Evolutionary conservation across 805 yeast genomes (phyloP).

Genomic region (Suhomyces kilbournensis): DNA sequence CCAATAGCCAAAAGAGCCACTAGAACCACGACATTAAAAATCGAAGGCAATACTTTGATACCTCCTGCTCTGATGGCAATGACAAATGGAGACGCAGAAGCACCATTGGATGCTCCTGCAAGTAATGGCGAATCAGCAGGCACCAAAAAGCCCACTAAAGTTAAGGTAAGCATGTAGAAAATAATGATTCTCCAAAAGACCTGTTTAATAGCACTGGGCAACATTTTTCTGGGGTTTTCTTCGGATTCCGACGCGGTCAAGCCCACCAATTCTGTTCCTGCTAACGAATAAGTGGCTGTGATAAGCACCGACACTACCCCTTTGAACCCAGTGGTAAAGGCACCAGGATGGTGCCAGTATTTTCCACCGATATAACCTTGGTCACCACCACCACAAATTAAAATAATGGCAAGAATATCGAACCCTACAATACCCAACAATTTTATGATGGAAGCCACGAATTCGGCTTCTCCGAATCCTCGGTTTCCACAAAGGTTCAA

Average conservation of each 20-base stretch:
- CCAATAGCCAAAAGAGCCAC: constrained; percentile 42
- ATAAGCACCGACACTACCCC: constrained; percentile 38
- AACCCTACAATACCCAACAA: constrained; percentile 40
- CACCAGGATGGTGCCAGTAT: constrained; percentile 37
- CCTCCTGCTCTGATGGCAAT: constrained; percentile 42
- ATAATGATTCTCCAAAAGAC: constrained; percentile 41
- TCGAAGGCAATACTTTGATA: constrained; percentile 40
- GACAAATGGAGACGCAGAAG: constrained; percentile 42
- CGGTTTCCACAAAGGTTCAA: constrained; percentile 34
- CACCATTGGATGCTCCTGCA: constrained; percentile 21
- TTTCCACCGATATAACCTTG: constrained; percentile 37
- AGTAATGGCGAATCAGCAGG: constrained; percentile 28
- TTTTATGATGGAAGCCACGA: constrained; percentile 33
- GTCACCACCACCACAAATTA: constrained; percentile 39
- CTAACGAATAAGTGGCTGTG: constrained; percentile 42
- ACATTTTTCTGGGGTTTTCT: constrained; percentile 35
- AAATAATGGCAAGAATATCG: constrained; percentile 36
- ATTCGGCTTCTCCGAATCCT: constrained; percentile 40
- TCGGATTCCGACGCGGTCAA: constrained; percentile 36
- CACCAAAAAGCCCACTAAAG: constrained; percentile 40
- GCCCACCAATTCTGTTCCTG: constrained; percentile 43
- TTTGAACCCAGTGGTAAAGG: constrained; percentile 35
- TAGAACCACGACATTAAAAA: constrained; percentile 41
- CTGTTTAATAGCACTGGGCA: constrained; percentile 42
- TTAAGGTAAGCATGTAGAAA: constrained; percentile 40